phyloP scores from a whole-genome alignment of 2,329 filamentous ascomycete genomes.

The Westerdykella sp. region DNA sequence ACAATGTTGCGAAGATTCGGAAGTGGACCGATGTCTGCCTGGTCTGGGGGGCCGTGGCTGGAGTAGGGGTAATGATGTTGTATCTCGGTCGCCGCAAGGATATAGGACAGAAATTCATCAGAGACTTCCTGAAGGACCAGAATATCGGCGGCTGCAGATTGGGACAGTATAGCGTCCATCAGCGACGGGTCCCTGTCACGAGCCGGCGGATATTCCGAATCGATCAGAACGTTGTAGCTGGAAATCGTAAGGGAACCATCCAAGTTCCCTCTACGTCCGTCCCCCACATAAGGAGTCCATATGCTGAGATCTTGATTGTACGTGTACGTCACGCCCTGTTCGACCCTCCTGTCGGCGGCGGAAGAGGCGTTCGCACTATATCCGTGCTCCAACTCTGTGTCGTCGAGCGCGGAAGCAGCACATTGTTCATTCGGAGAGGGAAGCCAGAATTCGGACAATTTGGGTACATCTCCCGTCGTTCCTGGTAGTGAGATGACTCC shows the following conservation, averaged over 20 bases:
- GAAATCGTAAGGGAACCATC: conserved; percentile 27
- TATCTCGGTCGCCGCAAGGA: conserved; percentile 47
- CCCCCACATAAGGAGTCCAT: neutral
- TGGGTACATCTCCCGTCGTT: neutral
- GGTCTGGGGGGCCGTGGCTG: conserved; percentile 53
- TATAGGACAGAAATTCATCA: conserved; percentile 54
- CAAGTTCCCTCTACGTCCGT: neutral
- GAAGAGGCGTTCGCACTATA: conserved; percentile 1
- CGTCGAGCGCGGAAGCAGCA: no score
- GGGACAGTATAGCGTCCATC: conserved; percentile 29
- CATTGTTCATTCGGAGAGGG: neutral
- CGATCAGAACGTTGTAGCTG: conserved; percentile 42
- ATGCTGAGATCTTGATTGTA: neutral
- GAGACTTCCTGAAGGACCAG: conserved; percentile 57
- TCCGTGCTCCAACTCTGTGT: no score
- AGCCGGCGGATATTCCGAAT: conserved; percentile 34
- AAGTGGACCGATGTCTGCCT: conserved; percentile 49
- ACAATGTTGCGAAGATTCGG: conserved; percentile 57
- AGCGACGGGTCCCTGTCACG: conserved; percentile 35
- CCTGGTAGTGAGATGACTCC: conserved; percentile 40
- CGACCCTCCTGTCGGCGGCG: neutral
- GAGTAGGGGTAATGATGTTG: conserved; percentile 48
- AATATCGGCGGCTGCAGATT: conserved; percentile 33
- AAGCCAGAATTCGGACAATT: conserved; percentile 12
- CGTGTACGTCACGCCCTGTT: neutral